A percentile compares a stretch with the other conserved stretches of the same genome.
Conservation (phyloP, 805 yeast species). For the Zygosaccharomyces siamensis region DNA sequence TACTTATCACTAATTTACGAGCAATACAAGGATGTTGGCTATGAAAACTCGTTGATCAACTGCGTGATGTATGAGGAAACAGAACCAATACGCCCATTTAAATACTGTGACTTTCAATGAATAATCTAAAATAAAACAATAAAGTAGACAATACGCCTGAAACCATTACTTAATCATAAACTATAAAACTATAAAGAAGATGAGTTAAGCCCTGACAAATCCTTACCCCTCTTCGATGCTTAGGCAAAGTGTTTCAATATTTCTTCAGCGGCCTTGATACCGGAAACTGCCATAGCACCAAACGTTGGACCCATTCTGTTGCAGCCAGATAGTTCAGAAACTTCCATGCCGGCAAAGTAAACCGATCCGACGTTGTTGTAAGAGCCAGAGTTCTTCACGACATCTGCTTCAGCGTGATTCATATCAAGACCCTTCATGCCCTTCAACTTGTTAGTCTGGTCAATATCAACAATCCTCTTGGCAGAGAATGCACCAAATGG, state of each 20-base stretch:
- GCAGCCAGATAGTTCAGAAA: constrained; percentile 69
- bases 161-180: too few relatives aligned
- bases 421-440: constrained; percentile 78
- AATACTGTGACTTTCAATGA: constrained; percentile 25
- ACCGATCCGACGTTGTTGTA: constrained; percentile 30
- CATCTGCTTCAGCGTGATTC: constrained; percentile 72
- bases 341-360: constrained; percentile 63
- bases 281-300: constrained; percentile 76
- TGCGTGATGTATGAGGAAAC: constrained; percentile 60
- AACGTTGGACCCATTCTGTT: constrained; percentile 84
- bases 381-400: constrained; percentile 59
- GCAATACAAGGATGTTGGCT: constrained; percentile 46
- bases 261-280: constrained; percentile 71
- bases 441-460: constrained; percentile 44
- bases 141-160: too few relatives aligned
- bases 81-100: constrained; percentile 48
- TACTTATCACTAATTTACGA: constrained; percentile 61
- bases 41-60: constrained; percentile 53
- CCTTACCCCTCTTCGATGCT: not conserved
- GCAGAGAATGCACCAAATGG: constrained; percentile 79
- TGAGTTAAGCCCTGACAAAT: too few relatives aligned
- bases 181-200: too few relatives aligned
- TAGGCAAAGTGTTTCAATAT: constrained; percentile 32
- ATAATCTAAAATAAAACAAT: not conserved
- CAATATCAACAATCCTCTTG: constrained; percentile 57